Percentiles rank a stretch among this genome's conserved stretches.
Conservation (phyloP, 441 rosid species). For the Gossypium laxum region DNA sequence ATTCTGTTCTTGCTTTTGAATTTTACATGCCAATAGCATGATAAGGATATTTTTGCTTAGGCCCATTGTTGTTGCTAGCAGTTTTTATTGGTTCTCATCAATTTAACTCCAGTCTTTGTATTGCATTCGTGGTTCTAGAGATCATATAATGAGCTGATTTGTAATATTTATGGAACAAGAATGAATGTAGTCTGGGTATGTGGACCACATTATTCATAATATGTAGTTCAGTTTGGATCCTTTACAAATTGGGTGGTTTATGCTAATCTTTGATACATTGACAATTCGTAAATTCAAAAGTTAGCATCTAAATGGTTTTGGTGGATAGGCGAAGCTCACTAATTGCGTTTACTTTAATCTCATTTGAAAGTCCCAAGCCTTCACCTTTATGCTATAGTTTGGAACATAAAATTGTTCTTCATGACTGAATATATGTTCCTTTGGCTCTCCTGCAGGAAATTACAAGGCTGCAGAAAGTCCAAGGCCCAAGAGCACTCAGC, state of each 20-base stretch:
- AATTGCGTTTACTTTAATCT: neutral
- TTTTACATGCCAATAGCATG: neutral
- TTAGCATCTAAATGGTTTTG: neutral
- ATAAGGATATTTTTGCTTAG: neutral
- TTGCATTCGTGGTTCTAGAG: neutral
- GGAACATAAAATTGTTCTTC: neutral
- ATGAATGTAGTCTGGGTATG: neutral
- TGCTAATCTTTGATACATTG: neutral
- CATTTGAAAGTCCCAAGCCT: neutral
- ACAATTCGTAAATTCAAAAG: neutral
- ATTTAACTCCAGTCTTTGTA: neutral
- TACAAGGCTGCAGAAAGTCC: conserved; percentile 72
- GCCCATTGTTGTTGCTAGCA: neutral
- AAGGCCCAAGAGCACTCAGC: conserved; percentile 80
- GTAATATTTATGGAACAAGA: neutral
- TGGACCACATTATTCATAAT: neutral
- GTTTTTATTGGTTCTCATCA: neutral
- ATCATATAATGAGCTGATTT: neutral
- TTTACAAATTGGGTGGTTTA: neutral
- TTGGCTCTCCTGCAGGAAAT: conserved; percentile 58
- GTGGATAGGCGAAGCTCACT: conserved; percentile 2
- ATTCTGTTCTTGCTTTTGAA: neutral
- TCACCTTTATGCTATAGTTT: neutral
- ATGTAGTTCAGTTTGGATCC: neutral
- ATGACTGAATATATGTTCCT: conserved; percentile 6